Evolutionary conservation across 495 filamentous ascomycete genomes (phyloP).

Genomic region (Cenococcum geophilum): DNA sequence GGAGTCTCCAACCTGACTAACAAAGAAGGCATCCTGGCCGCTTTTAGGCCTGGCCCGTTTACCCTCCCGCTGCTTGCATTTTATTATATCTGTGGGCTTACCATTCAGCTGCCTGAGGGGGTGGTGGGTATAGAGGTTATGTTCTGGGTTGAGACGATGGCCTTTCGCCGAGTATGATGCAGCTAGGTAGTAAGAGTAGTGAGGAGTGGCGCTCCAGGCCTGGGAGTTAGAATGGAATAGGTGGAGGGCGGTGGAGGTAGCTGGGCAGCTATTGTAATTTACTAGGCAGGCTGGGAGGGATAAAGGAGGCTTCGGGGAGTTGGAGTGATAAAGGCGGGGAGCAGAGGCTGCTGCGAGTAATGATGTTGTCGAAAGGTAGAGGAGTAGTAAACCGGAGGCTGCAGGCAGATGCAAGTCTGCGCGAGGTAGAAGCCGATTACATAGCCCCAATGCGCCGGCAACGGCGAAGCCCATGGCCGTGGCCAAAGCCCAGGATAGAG

Average conservation of each 20-base stretch:
- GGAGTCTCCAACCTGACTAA: slow-evolving; percentile 61
- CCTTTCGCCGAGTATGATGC: slow-evolving; percentile 75
- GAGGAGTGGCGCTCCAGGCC: slow-evolving; percentile 16
- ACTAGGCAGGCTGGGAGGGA: slow-evolving; percentile 17
- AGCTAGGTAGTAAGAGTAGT: slow-evolving; percentile 58
- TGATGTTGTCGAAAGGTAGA: slow-evolving; percentile 23
- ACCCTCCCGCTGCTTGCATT: slow-evolving; percentile 39
- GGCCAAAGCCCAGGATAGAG: slow-evolving; percentile 12
- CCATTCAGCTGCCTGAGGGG: slow-evolving; percentile 17
- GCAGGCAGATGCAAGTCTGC: slow-evolving; percentile 7
- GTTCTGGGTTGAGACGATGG: slow-evolving; percentile 57
- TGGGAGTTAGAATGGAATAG: slow-evolving; percentile 21
- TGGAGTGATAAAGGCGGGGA: slow-evolving; percentile 4
- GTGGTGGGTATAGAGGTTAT: slow-evolving; percentile 27
- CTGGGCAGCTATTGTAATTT: slow-evolving; percentile 13
- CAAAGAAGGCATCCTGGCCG: slow-evolving; percentile 95
- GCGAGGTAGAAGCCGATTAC: slow-evolving; percentile 10
- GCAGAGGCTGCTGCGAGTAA: slow-evolving; percentile 13
- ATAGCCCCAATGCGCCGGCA: slow-evolving; percentile 14
- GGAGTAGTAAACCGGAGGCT: slow-evolving; percentile 18
- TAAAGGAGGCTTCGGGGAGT: neutral
- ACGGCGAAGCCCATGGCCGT: slow-evolving; percentile 25
- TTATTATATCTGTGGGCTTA: slow-evolving; percentile 16
- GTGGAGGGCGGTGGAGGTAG: slow-evolving; percentile 7
- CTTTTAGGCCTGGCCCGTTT: slow-evolving; percentile 62